A percentile compares a stretch with the other conserved stretches of the same genome.
These are phyloP conservation scores for Pestalotiopsis sp. DNA, from an alignment of 2,329 filamentous ascomycete genomes.

Conservation along the genomic window DNA sequence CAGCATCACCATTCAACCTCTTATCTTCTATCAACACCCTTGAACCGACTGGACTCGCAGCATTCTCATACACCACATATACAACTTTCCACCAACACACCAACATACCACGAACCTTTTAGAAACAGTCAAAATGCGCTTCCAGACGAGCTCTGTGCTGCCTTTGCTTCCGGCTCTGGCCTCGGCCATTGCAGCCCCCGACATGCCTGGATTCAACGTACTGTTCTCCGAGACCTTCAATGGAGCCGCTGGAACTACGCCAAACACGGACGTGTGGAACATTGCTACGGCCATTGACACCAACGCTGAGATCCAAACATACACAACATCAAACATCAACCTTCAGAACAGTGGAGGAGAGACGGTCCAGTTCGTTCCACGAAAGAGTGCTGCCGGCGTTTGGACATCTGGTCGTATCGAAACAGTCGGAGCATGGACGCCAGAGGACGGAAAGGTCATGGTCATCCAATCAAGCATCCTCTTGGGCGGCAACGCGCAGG, in stretches of 20 bases:
- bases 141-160: slow-evolving; percentile 28
- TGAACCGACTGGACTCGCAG: not conserved
- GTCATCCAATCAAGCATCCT: slow-evolving; percentile 48
- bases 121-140: slow-evolving; percentile 25
- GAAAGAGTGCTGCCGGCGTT: slow-evolving; percentile 36
- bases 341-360: slow-evolving; percentile 53
- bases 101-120: slow-evolving; percentile 12
- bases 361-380: slow-evolving; percentile 56
- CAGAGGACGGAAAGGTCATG: slow-evolving; percentile 41
- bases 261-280: slow-evolving; percentile 47
- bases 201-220: slow-evolving; percentile 40
- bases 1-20: not conserved
- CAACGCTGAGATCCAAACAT: slow-evolving; percentile 54
- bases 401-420: slow-evolving; percentile 57
- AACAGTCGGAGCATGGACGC: slow-evolving; percentile 48
- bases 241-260: slow-evolving; percentile 40
- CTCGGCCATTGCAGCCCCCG: slow-evolving; percentile 30
- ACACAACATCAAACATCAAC: slow-evolving; percentile 46
- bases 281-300: slow-evolving; percentile 45
- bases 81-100: slow-evolving; percentile 4
- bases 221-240: slow-evolving; percentile 50
- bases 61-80: slow-evolving; percentile 10
- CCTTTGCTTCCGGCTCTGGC: slow-evolving; percentile 29
- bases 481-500: slow-evolving; percentile 41
- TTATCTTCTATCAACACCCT: not conserved